A percentile compares a stretch with the other conserved stretches of the same genome.
These are phyloP conservation scores for Pichiaceae sp. DNA, from an alignment of 1,139 yeast species.

Conservation along the genomic window DNA sequence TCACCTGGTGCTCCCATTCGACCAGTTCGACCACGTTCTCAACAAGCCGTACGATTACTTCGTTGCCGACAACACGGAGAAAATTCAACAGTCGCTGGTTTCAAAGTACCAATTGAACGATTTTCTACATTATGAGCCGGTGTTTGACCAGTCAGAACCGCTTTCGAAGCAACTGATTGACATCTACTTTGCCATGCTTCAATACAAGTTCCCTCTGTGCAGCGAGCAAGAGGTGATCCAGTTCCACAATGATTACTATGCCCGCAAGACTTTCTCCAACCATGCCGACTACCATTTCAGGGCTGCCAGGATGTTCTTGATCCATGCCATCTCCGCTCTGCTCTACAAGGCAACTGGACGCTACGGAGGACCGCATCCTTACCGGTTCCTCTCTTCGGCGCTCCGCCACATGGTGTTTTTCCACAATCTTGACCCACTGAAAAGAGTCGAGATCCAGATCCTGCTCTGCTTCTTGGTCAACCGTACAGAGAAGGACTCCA, in stretches of 20 bases:
- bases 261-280: slow-evolving; percentile 18
- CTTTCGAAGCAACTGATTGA: slow-evolving; percentile 37
- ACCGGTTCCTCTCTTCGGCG: slow-evolving; percentile 44
- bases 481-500: slow-evolving; percentile 49
- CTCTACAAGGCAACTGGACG: slow-evolving; percentile 42
- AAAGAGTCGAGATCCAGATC: slow-evolving; percentile 41
- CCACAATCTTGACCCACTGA: slow-evolving; percentile 28
- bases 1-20: slow-evolving; percentile 1
- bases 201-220: slow-evolving; percentile 41
- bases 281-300: slow-evolving; percentile 34
- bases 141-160: slow-evolving; percentile 36
- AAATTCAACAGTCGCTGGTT: slow-evolving; percentile 22
- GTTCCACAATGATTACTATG: slow-evolving; percentile 36
- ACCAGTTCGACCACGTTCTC: slow-evolving; percentile 2
- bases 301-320: slow-evolving; percentile 42
- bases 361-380: slow-evolving; percentile 41
- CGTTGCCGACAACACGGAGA: slow-evolving; percentile 7
- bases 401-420: slow-evolving; percentile 43
- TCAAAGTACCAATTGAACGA: slow-evolving; percentile 34
- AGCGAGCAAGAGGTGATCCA: slow-evolving; percentile 38
- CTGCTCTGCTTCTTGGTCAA: slow-evolving; percentile 42
- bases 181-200: slow-evolving; percentile 41
- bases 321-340: slow-evolving; percentile 40
- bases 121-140: slow-evolving; percentile 35
- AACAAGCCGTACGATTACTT: slow-evolving; percentile 12